Evolutionary conservation across 768 basidiomycete species (phyloP).

Genomic region (Termitomyces heimii): DNA sequence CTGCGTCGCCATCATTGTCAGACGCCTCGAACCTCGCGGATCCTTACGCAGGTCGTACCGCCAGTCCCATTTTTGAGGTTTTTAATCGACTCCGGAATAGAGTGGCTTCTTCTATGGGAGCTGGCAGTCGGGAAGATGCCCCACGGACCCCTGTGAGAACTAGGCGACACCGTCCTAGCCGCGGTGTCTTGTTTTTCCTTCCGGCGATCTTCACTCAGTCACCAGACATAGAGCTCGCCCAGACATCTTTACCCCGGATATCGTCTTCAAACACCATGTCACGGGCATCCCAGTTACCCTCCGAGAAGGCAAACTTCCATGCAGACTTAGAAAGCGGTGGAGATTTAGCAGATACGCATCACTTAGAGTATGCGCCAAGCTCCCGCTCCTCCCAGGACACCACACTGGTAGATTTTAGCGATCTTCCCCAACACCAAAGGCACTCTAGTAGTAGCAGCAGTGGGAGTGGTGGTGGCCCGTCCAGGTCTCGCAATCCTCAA

Average conservation of each 20-base stretch:
- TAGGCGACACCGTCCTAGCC: conserved; percentile 38
- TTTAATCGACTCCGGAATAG: conserved; percentile 55
- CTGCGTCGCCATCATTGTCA: conserved; percentile 51
- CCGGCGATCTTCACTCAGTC: conserved; percentile 69
- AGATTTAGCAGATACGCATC: conserved; percentile 8
- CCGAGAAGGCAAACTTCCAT: conserved; percentile 41
- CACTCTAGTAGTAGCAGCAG: conserved; percentile 15
- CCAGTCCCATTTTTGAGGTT: conserved; percentile 46
- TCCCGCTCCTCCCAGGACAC: conserved; percentile 14
- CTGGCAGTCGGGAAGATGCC: conserved; percentile 32
- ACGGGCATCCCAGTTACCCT: conserved; percentile 22
- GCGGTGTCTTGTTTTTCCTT: conserved; percentile 74
- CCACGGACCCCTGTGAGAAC: conserved; percentile 44
- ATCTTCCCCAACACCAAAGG: conserved; percentile 17
- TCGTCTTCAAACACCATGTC: conserved; percentile 17
- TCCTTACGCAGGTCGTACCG: conserved; percentile 31
- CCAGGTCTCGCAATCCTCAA: conserved; percentile 16
- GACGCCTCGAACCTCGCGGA: conserved; percentile 41
- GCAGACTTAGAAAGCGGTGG: conserved; percentile 29
- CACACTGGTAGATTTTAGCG: conserved; percentile 14
- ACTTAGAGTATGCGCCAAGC: conserved; percentile 8
- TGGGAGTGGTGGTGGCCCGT: conserved; percentile 8
- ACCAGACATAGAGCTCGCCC: conserved; percentile 39
- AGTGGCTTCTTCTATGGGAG: conserved; percentile 29
- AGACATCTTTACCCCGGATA: conserved; percentile 18